Base-by-base conservation (phyloP, 139 green algal species). In the Pseudopediastrum boryanum region DNA sequence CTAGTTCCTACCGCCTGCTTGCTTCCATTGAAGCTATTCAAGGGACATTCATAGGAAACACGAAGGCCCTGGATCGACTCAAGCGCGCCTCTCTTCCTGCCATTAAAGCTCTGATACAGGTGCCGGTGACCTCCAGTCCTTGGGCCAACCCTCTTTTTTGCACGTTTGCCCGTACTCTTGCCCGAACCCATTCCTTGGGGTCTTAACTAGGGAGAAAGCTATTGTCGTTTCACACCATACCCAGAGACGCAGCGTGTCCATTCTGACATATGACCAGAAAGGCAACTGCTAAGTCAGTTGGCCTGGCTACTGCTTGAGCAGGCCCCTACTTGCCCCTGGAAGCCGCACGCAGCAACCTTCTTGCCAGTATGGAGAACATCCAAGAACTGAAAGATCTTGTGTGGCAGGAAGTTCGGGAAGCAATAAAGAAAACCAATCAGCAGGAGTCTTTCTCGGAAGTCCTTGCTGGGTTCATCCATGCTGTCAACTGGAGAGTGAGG, bases 401-500 rank as follows among this genome's bases (percentile, higher is more conserved):
- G 8, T 66, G 43, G 42, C 33, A 66, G n/a, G 42, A 71, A 29
- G 23, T 71, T 8, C 56, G 48, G 36, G 6, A 52, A n/a, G 46
- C 44, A 0, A 33, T 66, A 51, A 70, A 62, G 43, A 6, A 21
- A 0, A 33, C 59, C 21, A 72, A 80, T 38, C 73, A 80, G 23
- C 51, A 41, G 48, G 75, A 76, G 4, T n/a, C 27, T 12, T 74
- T 74, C 38, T 69, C 38, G 75, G 64, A 82, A 38, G 56, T 63
- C 0, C 4, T 76, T 13, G 38, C 67, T 7, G 75, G 21, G 0
- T 82, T 82, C 61, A 29, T n/a, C 9, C 75, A 82, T 61, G 75
- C 75, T 23, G 64, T 82, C 25, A 65, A 82, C 38, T 82, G 75
- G 75, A 70, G 52, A 65, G 75, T 66, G 43, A 38, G 73, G 61